Conservation (phyloP, 805 yeast genomes). For the Debaryomyces prosopidis region DNA sequence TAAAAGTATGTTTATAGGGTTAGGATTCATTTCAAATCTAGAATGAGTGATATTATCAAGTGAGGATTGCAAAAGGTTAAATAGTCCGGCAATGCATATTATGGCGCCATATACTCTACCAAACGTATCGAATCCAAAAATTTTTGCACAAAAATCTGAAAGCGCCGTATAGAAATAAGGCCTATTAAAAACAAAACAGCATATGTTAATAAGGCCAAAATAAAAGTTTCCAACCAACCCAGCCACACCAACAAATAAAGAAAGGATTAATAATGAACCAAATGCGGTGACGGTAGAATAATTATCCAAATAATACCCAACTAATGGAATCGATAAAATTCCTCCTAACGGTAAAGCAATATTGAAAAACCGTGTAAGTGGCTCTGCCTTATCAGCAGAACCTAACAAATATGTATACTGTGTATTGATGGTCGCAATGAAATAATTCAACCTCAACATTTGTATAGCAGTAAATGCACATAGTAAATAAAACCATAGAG, state of each 20-base stretch:
- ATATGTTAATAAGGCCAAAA: constrained; percentile 46
- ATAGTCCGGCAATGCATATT: constrained; percentile 52
- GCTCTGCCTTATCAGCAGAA: constrained; percentile 36
- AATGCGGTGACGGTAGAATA: constrained; percentile 49
- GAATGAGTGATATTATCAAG: constrained; percentile 53
- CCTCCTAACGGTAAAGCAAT: constrained; percentile 59
- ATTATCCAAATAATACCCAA: constrained; percentile 51
- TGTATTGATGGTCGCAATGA: constrained; percentile 59
- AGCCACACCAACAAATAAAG: constrained; percentile 47
- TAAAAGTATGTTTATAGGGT: constrained; percentile 47
- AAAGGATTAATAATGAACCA: constrained; percentile 37
- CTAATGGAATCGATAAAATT: constrained; percentile 52
- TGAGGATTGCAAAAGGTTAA: constrained; percentile 48
- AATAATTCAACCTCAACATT: constrained; percentile 58
- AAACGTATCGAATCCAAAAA: constrained; percentile 61
- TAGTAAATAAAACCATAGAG: constrained; percentile 54
- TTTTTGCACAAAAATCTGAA: constrained; percentile 61
- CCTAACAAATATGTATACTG: constrained; percentile 50
- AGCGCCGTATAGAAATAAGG: constrained; percentile 61
- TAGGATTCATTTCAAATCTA: constrained; percentile 54
- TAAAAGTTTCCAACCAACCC: constrained; percentile 46
- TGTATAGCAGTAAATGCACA: constrained; percentile 53
- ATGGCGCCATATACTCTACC: constrained; percentile 61
- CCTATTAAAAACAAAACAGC: constrained; percentile 52
- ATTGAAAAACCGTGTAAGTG: constrained; percentile 50